phyloP scores from a whole-genome alignment of 257 asterid genomes.

The Primulina eburnea region DNA sequence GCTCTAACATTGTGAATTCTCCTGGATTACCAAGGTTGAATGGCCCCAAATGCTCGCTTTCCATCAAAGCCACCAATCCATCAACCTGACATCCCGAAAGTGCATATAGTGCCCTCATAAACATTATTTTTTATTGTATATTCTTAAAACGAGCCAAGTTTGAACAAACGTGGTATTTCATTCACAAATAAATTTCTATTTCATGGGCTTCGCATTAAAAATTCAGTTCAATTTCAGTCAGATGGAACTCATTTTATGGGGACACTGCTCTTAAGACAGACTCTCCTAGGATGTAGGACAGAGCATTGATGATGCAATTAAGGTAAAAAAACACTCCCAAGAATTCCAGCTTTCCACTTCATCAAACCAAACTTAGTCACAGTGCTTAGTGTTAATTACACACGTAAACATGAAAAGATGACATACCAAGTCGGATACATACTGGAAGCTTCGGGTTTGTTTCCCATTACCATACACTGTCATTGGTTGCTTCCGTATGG shows the following conservation, averaged over 20 bases:
- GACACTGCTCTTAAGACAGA: neutral
- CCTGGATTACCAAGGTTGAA: slow-evolving; percentile 74
- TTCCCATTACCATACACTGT: slow-evolving; percentile 95
- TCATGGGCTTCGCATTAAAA: neutral
- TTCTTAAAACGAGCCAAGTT: neutral
- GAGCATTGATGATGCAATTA: neutral
- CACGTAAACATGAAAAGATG: slow-evolving; percentile 17
- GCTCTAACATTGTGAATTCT: slow-evolving; percentile 70
- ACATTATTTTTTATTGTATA: neutral
- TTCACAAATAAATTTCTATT: neutral
- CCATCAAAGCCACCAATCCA: slow-evolving; percentile 69
- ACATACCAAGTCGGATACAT: slow-evolving; percentile 88
- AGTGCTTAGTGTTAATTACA: neutral
- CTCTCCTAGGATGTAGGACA: neutral
- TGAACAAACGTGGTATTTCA: no score
- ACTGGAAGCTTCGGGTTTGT: slow-evolving; percentile 94
- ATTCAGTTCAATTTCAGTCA: neutral
- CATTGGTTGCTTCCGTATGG: slow-evolving; percentile 81
- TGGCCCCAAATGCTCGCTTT: slow-evolving; percentile 71
- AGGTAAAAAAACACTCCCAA: neutral
- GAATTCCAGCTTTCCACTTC: neutral
- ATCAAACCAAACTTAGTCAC: neutral
- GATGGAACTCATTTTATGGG: neutral
- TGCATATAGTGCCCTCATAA: neutral
- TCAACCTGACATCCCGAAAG: slow-evolving; percentile 43